A percentile compares a stretch with the other conserved stretches of the same genome.
Conservation (phyloP, 768 basidiomycete species). For the Boletus vinaceobasis region DNA sequence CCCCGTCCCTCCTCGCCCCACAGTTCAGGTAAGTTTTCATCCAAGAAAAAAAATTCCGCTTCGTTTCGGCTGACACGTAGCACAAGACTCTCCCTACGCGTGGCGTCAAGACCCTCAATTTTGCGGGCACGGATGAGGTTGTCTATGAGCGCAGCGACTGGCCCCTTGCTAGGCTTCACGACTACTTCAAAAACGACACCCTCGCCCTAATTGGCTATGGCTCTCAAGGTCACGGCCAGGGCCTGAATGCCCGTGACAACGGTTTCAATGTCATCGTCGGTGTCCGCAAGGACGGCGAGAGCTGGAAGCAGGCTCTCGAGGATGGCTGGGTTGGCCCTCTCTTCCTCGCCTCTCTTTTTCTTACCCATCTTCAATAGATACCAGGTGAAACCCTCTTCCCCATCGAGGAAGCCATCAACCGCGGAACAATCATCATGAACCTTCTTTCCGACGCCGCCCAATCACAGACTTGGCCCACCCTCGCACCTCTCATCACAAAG, state of each 20-base stretch:
- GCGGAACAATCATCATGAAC: slow-evolving; percentile 99
- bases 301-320: slow-evolving; percentile 92
- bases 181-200: slow-evolving; percentile 99
- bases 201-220: slow-evolving; percentile 99
- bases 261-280: slow-evolving; percentile 98
- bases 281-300: slow-evolving; percentile 95
- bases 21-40: slow-evolving; percentile 32
- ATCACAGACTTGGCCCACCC: slow-evolving; percentile 86
- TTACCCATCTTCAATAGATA: slow-evolving; percentile 44
- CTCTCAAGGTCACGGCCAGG: slow-evolving; percentile 98
- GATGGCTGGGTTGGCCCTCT: slow-evolving; percentile 84
- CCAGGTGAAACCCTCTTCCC: slow-evolving; percentile 97
- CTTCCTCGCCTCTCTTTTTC: background rate
- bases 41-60: slow-evolving; percentile 27
- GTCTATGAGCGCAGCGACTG: slow-evolving; percentile 97
- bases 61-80: slow-evolving; percentile 1
- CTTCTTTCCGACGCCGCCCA: slow-evolving; percentile 99
- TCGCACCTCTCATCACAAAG: slow-evolving; percentile 96
- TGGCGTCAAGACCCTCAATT: slow-evolving; percentile 93
- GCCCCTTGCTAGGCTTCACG: slow-evolving; percentile 96
- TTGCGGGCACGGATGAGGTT: slow-evolving; percentile 89
- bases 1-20: slow-evolving; percentile 24
- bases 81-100: slow-evolving; percentile 50
- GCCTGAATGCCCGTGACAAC: slow-evolving; percentile 98
- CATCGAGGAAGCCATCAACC: slow-evolving; percentile 95